These are phyloP conservation scores for Hyparrhenia diplandra DNA, from an alignment of 176 grass and related monocot genomes.

Conservation along the genomic window DNA sequence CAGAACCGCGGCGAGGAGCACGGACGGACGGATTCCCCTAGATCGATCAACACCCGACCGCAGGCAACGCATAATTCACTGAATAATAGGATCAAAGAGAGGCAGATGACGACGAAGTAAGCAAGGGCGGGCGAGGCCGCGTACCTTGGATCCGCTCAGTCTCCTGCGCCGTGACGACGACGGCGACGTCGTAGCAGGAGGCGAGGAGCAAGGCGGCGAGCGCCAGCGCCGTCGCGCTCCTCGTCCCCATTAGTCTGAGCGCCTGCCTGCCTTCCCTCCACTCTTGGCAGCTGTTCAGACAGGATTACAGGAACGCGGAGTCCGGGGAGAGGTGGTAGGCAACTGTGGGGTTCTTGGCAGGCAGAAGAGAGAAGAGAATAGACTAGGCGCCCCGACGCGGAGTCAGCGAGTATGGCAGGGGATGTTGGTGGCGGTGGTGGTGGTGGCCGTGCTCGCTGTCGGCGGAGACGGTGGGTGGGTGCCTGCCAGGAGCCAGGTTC, in stretches of 20 bases:
- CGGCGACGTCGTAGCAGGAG: background rate
- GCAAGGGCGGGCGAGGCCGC: background rate
- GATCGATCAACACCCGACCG: background rate
- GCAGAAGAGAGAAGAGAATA: background rate
- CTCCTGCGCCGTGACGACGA: conserved; percentile 21
- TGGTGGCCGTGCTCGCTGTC: too few species aligned
- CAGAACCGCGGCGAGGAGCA: background rate
- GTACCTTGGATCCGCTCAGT: conserved; percentile 57
- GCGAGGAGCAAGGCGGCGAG: conserved; percentile 31
- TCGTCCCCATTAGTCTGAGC: background rate
- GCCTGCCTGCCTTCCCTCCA: background rate
- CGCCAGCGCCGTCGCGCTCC: conserved; percentile 11
- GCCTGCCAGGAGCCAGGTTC: conserved; percentile 17
- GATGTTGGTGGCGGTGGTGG: conserved; percentile 6
- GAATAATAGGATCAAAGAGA: background rate
- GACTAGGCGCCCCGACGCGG: background rate
- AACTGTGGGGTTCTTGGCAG: background rate
- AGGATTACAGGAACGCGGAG: background rate
- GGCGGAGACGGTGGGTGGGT: too few species aligned
- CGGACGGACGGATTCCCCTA: background rate
- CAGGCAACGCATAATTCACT: background rate
- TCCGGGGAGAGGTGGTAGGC: background rate
- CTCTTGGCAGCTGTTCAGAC: background rate
- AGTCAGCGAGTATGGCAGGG: background rate
- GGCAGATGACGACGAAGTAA: too few species aligned